Base-by-base conservation (phyloP, 768 basidiomycete genomes). In the Naematelia aurantialba region DNA sequence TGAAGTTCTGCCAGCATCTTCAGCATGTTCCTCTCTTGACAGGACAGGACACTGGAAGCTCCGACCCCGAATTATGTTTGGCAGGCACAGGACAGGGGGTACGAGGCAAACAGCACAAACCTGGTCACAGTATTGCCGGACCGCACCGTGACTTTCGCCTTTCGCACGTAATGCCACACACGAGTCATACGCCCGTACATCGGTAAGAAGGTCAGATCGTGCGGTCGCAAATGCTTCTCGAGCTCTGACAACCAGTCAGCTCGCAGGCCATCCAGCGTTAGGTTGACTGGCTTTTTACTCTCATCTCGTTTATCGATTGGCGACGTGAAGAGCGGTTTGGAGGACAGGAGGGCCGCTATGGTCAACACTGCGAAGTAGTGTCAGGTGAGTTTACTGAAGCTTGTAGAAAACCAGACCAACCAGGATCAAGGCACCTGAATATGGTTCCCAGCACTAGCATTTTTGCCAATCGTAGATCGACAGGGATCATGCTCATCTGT, bases 391-490 rank as follows among this genome's bases (percentile, higher is more conserved):
- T 5, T 17, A 39, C 34, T 39, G 8, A 17, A 39, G 34, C 17
- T 39, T 39, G 34, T 39, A 10, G 8, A 29, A 42, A 19, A 12
- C 1, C 3, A 30, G 27, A 56, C 60, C 50, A 13, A 68, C 66
- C 58, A 1, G 90, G 89, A 55, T 84, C 85, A 8, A 94, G 78
- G 65, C 91, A 93, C 64, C 83, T 83, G 79, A 97, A 92, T 47
- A 93, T 82, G 4, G 86, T 83, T 0, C 84, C 91, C 0, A 96
- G 80, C 5, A 96, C 83, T 22, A 97, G 83, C 88, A 97, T 93
- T 88, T 96, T 97, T 5, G 85, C 89, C 25, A 97, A 81, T 42
- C 90, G 82, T 10, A 93, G 79, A 76, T 97, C 93, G 13, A 94
- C 79, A 0, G 92, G 92, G n/a, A 96, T 81, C 77, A 86, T 82